Evolutionary conservation across 768 basidiomycete species (phyloP).

Genomic region (Russula olivacea): DNA sequence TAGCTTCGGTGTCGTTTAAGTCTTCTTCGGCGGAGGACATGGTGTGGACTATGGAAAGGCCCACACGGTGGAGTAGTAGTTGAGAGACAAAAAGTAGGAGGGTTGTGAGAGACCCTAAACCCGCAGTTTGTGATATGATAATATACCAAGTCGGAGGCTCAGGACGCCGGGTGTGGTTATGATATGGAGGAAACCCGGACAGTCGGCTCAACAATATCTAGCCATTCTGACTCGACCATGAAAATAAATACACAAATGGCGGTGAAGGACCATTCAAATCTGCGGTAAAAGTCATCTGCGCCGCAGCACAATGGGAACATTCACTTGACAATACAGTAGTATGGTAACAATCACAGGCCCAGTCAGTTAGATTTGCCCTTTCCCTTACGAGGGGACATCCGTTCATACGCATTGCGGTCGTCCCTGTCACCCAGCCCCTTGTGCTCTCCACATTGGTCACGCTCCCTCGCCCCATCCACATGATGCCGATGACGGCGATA

Average conservation of each 20-base stretch:
- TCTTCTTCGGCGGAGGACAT: constrained; percentile 71
- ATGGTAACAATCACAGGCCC: too few relatives aligned
- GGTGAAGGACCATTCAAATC: neutral
- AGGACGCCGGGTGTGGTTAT: neutral
- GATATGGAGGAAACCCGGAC: neutral
- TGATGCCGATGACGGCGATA: constrained; percentile 6
- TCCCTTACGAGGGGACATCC: constrained; percentile 11
- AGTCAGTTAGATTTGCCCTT: constrained; percentile 14
- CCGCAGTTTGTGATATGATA: neutral
- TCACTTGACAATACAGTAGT: too few relatives aligned
- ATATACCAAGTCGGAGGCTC: neutral
- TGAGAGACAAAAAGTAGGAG: neutral
- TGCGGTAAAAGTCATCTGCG: neutral
- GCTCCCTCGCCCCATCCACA: neutral
- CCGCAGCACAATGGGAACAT: neutral
- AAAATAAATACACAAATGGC: constrained; percentile 4
- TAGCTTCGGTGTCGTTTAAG: constrained; percentile 41
- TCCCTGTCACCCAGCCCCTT: neutral
- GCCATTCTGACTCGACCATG: neutral
- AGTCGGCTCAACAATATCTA: neutral
- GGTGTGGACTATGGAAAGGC: neutral
- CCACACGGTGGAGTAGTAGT: neutral
- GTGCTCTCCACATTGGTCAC: neutral
- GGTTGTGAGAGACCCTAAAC: constrained; percentile 12
- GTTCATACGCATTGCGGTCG: constrained; percentile 19